A percentile compares a stretch with the other conserved stretches of the same genome.
Conservation (phyloP, 2,329 filamentous ascomycete species). For the Ophiostoma fasciatum region DNA sequence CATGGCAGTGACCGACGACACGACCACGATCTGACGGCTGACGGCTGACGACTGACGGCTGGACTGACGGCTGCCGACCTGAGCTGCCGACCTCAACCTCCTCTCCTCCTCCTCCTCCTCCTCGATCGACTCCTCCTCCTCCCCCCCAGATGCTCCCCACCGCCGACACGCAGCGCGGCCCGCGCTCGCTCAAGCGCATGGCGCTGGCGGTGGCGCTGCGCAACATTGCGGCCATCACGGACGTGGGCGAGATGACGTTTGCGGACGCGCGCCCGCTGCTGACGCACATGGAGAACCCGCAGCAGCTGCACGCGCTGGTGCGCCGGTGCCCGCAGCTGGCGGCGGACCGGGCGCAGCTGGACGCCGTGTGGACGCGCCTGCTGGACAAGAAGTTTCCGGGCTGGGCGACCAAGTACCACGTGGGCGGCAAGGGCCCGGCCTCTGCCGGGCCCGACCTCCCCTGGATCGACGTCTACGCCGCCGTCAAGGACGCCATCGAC, state of each 20-base stretch:
- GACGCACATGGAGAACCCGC: slow-evolving; percentile 52
- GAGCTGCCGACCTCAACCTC: no score
- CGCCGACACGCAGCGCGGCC: slow-evolving; percentile 8
- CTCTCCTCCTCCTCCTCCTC: no score
- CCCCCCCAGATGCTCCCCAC: no score
- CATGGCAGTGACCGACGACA: no score
- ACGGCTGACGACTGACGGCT: no score
- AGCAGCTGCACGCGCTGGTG: slow-evolving; percentile 64
- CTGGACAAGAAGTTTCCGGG: slow-evolving; percentile 64
- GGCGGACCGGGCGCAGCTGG: slow-evolving; percentile 48
- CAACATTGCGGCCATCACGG: slow-evolving; percentile 42
- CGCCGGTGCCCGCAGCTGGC: slow-evolving; percentile 60
- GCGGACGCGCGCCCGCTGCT: slow-evolving; percentile 53
- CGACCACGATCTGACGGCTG: no score
- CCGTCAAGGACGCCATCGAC: slow-evolving; percentile 43
- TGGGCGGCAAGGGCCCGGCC: slow-evolving; percentile 41
- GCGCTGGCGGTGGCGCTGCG: slow-evolving; percentile 36
- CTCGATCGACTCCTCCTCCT: no score
- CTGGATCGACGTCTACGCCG: slow-evolving; percentile 63
- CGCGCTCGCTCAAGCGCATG: slow-evolving; percentile 32
- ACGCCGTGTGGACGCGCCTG: slow-evolving; percentile 63
- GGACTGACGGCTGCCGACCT: no score
- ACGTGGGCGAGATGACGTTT: slow-evolving; percentile 60
- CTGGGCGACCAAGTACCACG: slow-evolving; percentile 46
- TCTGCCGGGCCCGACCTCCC: slow-evolving; percentile 39